A percentile compares a stretch with the other conserved stretches of the same genome.
Conservation (phyloP, 352 stramenopile species). For the Pythium pectinolyticum region DNA sequence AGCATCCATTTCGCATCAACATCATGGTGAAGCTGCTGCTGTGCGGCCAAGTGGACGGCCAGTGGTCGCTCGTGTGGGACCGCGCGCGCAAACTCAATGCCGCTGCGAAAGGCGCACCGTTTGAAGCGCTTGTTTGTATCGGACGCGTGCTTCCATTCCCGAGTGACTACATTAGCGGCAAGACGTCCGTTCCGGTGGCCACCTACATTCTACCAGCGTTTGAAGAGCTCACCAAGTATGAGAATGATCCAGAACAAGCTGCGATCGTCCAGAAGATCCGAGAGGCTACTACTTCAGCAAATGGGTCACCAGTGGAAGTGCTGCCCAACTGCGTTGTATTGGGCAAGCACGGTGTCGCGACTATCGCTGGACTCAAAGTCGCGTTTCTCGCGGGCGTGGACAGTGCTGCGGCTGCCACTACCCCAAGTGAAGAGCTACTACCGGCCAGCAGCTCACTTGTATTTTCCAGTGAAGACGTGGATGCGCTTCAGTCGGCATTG, state of each 20-base stretch:
- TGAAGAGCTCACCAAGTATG: constrained; percentile 30
- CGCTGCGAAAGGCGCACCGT: constrained; percentile 47
- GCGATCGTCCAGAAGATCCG: constrained; percentile 41
- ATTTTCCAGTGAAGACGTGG: constrained; percentile 14
- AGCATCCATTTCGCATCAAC: too few species aligned
- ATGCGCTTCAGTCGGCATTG: constrained; percentile 27
- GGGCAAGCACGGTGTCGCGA: constrained; percentile 38
- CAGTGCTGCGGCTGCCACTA: too few species aligned
- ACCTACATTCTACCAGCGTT: constrained; percentile 60
- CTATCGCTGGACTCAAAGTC: constrained; percentile 30
- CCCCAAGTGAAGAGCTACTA: too few species aligned
- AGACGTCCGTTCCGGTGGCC: constrained; percentile 42
- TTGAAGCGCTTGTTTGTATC: constrained; percentile 64
- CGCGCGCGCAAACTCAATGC: constrained; percentile 72
- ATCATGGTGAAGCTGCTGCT: constrained; percentile 78
- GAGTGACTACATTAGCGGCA: constrained; percentile 38
- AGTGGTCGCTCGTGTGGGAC: constrained; percentile 69
- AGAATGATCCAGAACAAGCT: constrained; percentile 34
- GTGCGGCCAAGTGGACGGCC: constrained; percentile 56
- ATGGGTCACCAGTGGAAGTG: constrained; percentile 36
- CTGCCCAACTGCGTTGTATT: constrained; percentile 54
- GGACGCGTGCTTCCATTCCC: constrained; percentile 61
- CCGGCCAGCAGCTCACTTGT: neutral
- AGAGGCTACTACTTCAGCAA: neutral
- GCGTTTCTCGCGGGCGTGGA: constrained; percentile 28